phyloP scores from a whole-genome alignment of 306 rosid species.

The Rosa chinensis region DNA sequence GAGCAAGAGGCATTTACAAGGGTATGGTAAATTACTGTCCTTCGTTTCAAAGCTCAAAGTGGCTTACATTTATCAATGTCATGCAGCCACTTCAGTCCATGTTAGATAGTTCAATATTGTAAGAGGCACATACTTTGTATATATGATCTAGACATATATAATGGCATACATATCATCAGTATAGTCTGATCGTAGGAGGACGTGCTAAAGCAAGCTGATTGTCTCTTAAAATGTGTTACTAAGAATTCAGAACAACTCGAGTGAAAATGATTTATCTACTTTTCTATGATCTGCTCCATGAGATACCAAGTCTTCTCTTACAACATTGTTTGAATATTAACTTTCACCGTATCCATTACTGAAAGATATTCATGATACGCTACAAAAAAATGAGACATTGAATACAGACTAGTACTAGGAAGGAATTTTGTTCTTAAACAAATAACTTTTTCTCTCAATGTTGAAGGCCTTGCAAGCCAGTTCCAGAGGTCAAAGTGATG shows the following conservation, averaged over 20 bases:
- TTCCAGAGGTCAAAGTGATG: constrained; percentile 49
- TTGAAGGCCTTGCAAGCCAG: constrained; percentile 68
- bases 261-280: background rate
- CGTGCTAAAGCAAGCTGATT: background rate
- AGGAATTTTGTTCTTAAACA: constrained; percentile 8
- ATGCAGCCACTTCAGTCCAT: background rate
- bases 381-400: background rate
- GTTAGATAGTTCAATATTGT: background rate
- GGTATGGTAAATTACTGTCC: constrained; percentile 40
- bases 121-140: background rate
- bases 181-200: background rate
- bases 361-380: background rate
- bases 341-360: background rate
- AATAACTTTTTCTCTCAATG: constrained; percentile 24
- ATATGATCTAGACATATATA: background rate
- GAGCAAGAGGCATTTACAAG: constrained; percentile 80
- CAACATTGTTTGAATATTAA: background rate
- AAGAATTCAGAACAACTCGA: background rate
- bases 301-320: background rate
- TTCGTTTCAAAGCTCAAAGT: background rate
- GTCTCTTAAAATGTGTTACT: background rate
- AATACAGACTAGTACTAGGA: constrained; percentile 13
- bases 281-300: constrained; percentile 1
- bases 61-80: background rate
- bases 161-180: background rate